Base-by-base conservation (phyloP, 495 filamentous ascomycete genomes). In the Aspergillus olivimuriae region DNA sequence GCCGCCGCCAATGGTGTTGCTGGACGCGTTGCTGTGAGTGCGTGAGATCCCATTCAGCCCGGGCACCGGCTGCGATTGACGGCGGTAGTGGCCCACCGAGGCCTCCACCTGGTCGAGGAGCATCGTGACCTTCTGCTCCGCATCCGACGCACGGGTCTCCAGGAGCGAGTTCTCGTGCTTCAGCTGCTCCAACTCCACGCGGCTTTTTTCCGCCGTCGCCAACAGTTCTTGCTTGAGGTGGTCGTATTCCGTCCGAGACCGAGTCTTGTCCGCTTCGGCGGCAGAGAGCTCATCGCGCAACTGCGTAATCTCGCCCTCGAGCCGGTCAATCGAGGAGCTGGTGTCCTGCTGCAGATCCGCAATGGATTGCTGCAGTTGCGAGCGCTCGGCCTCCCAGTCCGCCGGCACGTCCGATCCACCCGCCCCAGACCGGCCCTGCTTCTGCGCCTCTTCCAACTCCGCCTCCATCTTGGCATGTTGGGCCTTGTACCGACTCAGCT, bases 61-160 rank as follows among this genome's bases (percentile, higher is more conserved):
- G 37, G 63, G 61, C 9, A 60, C 65, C 39, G 74, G 72, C 36
- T 82, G 76, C 4, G 80, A 84, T 56, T 86, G 89, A 36, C 92
- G 83, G 34, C 92, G 85, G 63, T 95, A 96, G 55, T 91, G 92
- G 61, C 91, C 90, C 12, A 99, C 92, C 2, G 87, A 94, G 11
- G 78, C 78, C 56, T 90, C 90, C 22, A 99, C 87, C 55, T 96
- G 91, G 59, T 97, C 89, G 19, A 99, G 78, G 16, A 97, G 79
- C 58, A 94, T 79, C 31, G 84, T 86, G 35, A 97, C 94, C 53
- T 91, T 94, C 34, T 87, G 78, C 66, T 99, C 92, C 10, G 92
- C 92, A 56, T 95, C 90, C 22, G 81, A 69, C 8, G 90, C 91
- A 28, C 91, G 82, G 19, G 72, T 73, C 55, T 95, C 92, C 1